Evolutionary conservation across 805 yeast genomes (phyloP), one percentile per base, ranked within the genome.

Genomic region (Hemisphaericaspora nanyangensis): DNA sequence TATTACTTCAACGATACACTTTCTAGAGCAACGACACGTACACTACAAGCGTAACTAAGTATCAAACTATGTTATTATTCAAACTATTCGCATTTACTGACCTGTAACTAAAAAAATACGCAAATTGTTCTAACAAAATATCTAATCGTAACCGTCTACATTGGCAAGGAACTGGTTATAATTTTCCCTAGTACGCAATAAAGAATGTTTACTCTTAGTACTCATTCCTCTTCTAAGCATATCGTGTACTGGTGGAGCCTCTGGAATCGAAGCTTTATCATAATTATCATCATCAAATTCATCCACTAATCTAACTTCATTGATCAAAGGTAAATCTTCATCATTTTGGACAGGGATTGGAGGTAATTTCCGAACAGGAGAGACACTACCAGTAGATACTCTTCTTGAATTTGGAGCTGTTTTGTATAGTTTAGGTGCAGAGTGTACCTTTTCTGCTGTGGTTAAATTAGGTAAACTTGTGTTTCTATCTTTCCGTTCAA

Each of bases 121-220:
- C n/a, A n/a, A n/a, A n/a, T n/a, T n/a, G n/a, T n/a, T n/a, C n/a
- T n/a, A n/a, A n/a, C n/a, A n/a, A n/a, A n/a, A n/a, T n/a, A n/a
- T n/a, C n/a, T n/a, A n/a, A n/a, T n/a, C n/a, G 29, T 37, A n/a
- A 11, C 20, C 36, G 11, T 35, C 29, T 2, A 28, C 68, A 40
- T 60, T 61, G 29, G 66, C 68, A 39, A 68, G 36, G 39, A 68
- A 68, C 45, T 54, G 60, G 34, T 56, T 50, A 51, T 68, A 68
- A 42, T 64, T 63, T 16, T 59, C 61, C 17, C 69, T 49, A 2
- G 74, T 68, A 3, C 70, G 68, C 35, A 68, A 52, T 12, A 68
- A 64, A 3, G 66, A 58, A 37, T 55, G 51, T 41, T 62, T 61
- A 38, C 69, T 63, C 45, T 45, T 45, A 10, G 53, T 49, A 11